Evolutionary conservation across 75 land plant genomes (phyloP), one percentile per base, ranked within the genome.

Genomic region (Pinus taeda): DNA sequence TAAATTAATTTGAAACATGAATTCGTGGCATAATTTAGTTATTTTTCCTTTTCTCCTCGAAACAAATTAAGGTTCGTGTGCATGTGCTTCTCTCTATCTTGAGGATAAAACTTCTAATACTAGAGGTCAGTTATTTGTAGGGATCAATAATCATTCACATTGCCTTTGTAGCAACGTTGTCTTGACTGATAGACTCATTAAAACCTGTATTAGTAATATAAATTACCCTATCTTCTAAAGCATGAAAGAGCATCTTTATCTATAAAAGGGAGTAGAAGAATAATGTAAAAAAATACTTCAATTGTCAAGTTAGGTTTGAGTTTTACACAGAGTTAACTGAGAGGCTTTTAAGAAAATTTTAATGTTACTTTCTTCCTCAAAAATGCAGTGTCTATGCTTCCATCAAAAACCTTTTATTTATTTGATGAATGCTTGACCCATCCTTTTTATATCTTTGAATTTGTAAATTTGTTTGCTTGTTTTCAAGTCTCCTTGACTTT

Each of bases 401-500:
- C 53, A 67, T 36, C 42, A 37, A 6, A 67, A 39, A 7, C 53
- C 39, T 49, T 67, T 17, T 3, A 69, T 69, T 69, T 39, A 69
- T 69, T n/a, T 69, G 72, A 69, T 37, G 42, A 39, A 4, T 42
- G 36, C n/a, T 12, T 42, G 3, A 33, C 72, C 42, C 22, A 11
- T 69, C 39, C 7, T 6, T 21, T 42, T 42, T 69, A 3, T 15
- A 42, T 18, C 0, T 42, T 42, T 39, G 22, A 42, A 69, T 69
- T 39, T n/a, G 3, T 42, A 18, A 20, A 69, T 8, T 42, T 69
- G 72, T 42, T 39, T 42, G 22, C 22, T 69, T 42, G 55, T 65
- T 62, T 39, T 69, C 49, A 39, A 8, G 24, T 69, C 72, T 69
- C 53, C 42, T 69, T 42, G 72, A 39, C n/a, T 69, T 21, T 69